phyloP scores from a whole-genome alignment of 23 red algal genomes.

The Gracilaria vermiculophylla region DNA sequence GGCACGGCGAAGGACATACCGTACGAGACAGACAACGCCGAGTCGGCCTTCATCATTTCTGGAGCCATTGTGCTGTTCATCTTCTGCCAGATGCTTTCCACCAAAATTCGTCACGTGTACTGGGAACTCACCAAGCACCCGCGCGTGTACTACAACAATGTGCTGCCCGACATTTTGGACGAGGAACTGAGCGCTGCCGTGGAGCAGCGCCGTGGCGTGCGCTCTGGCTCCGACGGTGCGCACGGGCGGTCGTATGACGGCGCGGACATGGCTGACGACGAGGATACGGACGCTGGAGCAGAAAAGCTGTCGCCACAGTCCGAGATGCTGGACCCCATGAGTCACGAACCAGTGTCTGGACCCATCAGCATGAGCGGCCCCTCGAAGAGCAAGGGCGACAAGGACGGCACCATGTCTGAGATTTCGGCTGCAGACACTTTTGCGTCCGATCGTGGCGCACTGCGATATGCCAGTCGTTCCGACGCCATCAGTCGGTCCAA shows the following conservation, averaged over 20 bases:
- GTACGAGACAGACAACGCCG: conserved; percentile 23
- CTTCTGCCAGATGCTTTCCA: conserved; percentile 13
- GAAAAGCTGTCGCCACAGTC: not conserved
- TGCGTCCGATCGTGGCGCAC: not conserved
- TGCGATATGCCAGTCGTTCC: not conserved
- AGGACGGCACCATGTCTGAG: conserved; percentile 1
- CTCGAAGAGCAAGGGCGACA: not conserved
- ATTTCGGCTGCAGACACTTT: conserved; percentile 8
- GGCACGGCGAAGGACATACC: not conserved
- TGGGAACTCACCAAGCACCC: conserved; percentile 73
- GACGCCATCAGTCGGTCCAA: not conserved
- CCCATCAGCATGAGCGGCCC: not conserved
- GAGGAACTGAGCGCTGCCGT: conserved; percentile 18
- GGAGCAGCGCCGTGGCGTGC: not conserved
- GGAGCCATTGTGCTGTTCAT: conserved; percentile 12
- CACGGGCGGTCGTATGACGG: not conserved
- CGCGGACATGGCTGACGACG: conserved; percentile 6
- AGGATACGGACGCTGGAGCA: not conserved
- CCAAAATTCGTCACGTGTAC: conserved; percentile 64
- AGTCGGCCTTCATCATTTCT: conserved; percentile 51
- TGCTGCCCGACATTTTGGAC: not conserved
- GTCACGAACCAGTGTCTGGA: not conserved
- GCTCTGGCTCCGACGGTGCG: not conserved
- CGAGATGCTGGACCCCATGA: conserved; percentile 36
- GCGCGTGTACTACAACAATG: conserved; percentile 60